Percentiles rank a stretch among this genome's conserved stretches.
phyloP scores from a whole-genome alignment of 2,329 filamentous ascomycete species.

The Polytolypa hystricis region DNA sequence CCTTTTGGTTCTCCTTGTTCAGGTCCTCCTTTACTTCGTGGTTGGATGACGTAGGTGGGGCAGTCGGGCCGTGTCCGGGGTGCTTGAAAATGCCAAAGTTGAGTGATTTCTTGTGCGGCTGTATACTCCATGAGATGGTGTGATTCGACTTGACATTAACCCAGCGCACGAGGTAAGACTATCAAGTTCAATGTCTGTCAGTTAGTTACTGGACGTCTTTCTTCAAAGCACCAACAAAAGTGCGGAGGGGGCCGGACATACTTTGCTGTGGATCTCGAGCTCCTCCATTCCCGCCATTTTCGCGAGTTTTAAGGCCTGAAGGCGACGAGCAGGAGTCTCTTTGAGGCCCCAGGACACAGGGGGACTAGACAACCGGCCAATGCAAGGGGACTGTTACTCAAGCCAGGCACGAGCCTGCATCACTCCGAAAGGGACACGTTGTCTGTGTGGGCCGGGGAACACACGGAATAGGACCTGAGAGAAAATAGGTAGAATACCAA shows the following conservation, averaged over 20 bases:
- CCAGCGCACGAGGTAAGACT: constrained; percentile 99
- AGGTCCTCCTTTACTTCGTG: constrained; percentile 17
- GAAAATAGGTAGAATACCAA: no score
- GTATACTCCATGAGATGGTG: constrained; percentile 94
- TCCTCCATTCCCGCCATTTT: constrained; percentile 90
- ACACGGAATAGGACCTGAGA: no score
- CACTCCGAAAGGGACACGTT: no score
- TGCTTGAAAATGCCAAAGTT: constrained; percentile 99
- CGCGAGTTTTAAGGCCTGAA: no score
- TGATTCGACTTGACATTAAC: constrained; percentile 81
- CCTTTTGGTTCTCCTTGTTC: constrained; percentile 22
- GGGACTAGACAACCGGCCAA: no score
- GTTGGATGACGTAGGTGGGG: constrained; percentile 15
- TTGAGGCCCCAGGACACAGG: no score
- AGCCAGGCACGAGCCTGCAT: no score
- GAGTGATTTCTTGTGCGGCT: constrained; percentile 96
- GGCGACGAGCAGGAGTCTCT: no score
- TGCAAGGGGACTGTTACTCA: no score
- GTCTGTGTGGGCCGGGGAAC: no score
- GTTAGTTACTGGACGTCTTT: constrained; percentile 2
- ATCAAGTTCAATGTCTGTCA: constrained; percentile 15
- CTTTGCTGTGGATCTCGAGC: constrained; percentile 95
- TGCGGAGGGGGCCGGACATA: constrained; percentile 31
- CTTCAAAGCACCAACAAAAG: constrained; percentile 5
- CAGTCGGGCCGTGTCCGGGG: constrained; percentile 54